Evolutionary conservation across 805 yeast genomes (phyloP), one percentile per base, ranked within the genome.

Genomic region (Ogataea chonburiensis): DNA sequence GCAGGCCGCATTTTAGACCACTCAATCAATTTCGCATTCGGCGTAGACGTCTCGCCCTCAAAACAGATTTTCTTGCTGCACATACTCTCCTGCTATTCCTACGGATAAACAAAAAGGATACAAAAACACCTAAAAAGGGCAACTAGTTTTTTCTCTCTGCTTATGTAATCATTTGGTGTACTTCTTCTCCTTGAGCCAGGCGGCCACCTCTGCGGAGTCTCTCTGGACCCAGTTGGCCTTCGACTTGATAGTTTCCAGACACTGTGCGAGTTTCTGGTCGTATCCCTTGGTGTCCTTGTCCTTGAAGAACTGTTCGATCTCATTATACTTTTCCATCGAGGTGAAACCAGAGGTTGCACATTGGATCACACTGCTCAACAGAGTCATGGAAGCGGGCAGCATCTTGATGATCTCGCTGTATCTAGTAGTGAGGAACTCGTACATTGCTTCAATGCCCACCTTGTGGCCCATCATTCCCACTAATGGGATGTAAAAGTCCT

Each of bases 381-480:
- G 77, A 16, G 87, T 71, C 46, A 82, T 71, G 9, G 86, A 82
- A 11, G 95, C 86, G 34, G 97, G 96, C 56, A 87, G 73, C 53
- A 72, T 67, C 58, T 76, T 71, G 50, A 64, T 63, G 42, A 91
- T 56, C 28, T 67, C 71, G 39, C 77, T 87, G 91, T 94, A 91
- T 61, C 89, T 80, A 10, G 42, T 52, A 13, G 61, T 53, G 49
- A 78, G 55, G 95, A 96, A 91, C 12, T 53, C 37, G 86, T 89
- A 89, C 47, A 81, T 63, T 9, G 77, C 73, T 47, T 76, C 75
- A 40, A 82, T 67, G 66, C 96, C 95, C 27, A 66, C 68, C 35
- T 64, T 70, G 52, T 78, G 79, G 11, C 73, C 54, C 51, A 82
- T 68, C 67, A 86, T 66, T 27, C 93, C 89, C 43, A 67, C 75